A percentile compares a stretch with the other conserved stretches of the same genome.
Evolutionary conservation across 306 rosid species (phyloP).

Genomic region (Styphnolobium japonicum): DNA sequence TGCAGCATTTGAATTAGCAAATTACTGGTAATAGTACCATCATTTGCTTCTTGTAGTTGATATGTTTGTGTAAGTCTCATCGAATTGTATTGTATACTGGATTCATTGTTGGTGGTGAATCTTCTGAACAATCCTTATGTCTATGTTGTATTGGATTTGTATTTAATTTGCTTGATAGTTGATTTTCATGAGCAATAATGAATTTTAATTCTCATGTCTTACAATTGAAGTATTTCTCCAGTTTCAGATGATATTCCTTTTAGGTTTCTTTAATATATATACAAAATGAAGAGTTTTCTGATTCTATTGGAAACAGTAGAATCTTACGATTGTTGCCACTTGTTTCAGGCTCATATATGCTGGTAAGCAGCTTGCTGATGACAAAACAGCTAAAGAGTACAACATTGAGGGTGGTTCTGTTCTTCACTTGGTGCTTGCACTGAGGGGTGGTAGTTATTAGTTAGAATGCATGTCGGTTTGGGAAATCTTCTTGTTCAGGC

Average conservation of each 20-base stretch:
- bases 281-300: neutral
- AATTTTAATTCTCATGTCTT: neutral
- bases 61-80: neutral
- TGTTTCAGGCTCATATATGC: slow-evolving; percentile 89
- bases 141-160: neutral
- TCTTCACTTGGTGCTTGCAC: slow-evolving; percentile 91
- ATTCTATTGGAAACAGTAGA: neutral
- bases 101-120: neutral
- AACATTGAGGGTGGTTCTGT: slow-evolving; percentile 98
- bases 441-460: slow-evolving; percentile 70
- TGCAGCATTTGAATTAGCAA: neutral
- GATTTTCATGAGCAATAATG: neutral
- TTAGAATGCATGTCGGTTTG: neutral
- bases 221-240: neutral
- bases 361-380: slow-evolving; percentile 96
- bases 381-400: slow-evolving; percentile 97
- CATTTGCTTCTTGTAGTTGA: slow-evolving; percentile 12
- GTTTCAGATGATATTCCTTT: neutral
- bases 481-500: slow-evolving; percentile 24
- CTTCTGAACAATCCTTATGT: neutral
- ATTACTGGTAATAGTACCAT: neutral
- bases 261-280: neutral
- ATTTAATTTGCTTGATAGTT: neutral
- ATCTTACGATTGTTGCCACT: slow-evolving; percentile 12
- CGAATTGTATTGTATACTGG: neutral